Evolutionary conservation across 1,284 basidiomycete species (phyloP).

Genomic region (Sporisorium reilianum): DNA sequence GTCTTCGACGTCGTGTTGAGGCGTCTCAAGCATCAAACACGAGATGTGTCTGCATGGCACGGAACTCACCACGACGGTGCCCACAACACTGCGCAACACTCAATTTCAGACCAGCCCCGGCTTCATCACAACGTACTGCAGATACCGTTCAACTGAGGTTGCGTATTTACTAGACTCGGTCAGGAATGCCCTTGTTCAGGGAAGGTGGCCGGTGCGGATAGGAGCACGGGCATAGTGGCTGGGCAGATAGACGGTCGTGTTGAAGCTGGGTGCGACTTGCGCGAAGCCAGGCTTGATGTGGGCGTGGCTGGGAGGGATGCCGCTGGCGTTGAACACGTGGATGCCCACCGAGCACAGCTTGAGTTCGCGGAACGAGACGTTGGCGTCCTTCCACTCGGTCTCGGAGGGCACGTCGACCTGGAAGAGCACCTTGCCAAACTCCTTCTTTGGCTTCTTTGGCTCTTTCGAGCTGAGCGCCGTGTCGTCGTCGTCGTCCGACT

Average conservation of each 20-base stretch:
- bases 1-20: too few species aligned
- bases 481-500: not conserved
- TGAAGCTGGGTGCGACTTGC: conserved; percentile 23
- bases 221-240: conserved; percentile 27
- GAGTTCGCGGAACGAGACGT: conserved; percentile 18
- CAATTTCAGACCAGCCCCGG: too few species aligned
- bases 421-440: conserved; percentile 18
- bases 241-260: conserved; percentile 25
- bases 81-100: too few species aligned
- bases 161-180: not conserved
- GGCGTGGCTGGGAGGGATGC: conserved; percentile 36
- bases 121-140: not conserved
- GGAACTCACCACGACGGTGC: too few species aligned
- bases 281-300: conserved; percentile 23
- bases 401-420: conserved; percentile 19
- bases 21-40: too few species aligned
- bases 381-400: conserved; percentile 15
- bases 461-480: not conserved
- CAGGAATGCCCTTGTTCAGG: conserved; percentile 1
- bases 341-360: conserved; percentile 30
- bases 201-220: conserved; percentile 23
- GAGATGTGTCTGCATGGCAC: too few species aligned
- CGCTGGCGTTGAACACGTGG: conserved; percentile 31
- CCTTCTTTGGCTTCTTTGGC: conserved; percentile 7
- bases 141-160: not conserved